A percentile compares a stretch with the other conserved stretches of the same genome.
Conservation (phyloP, 345 rosid genomes). For the Psidium guajava region DNA sequence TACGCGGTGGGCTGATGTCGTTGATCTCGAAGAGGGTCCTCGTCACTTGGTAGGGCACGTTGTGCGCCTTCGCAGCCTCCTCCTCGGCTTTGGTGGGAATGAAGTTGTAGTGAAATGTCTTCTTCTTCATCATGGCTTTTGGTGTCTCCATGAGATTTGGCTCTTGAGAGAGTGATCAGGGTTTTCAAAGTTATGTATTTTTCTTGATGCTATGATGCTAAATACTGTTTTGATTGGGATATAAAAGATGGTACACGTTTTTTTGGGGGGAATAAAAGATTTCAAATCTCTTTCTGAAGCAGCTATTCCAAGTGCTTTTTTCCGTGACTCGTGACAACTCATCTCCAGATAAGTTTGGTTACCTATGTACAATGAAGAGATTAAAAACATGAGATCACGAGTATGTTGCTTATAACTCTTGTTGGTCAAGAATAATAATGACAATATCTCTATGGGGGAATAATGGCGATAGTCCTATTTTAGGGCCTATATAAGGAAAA, state of each 20-base stretch:
- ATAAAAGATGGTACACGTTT: not conserved
- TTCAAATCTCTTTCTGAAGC: not conserved
- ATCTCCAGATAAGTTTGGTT: not conserved
- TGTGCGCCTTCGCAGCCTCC: slow-evolving; percentile 7
- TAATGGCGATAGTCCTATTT: not conserved
- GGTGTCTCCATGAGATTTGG: not conserved
- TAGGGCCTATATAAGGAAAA: not conserved
- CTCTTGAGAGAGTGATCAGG: not conserved
- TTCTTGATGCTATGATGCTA: not conserved
- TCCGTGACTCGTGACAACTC: not conserved
- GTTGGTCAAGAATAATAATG: not conserved
- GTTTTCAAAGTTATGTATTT: not conserved
- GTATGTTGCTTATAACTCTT: not conserved
- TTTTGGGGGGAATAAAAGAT: not conserved
- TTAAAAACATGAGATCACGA: not conserved
- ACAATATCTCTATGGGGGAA: not conserved
- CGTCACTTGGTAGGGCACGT: not conserved
- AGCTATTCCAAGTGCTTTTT: not conserved
- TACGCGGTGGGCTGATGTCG: not conserved
- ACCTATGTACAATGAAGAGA: not conserved
- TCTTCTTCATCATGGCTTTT: slow-evolving; percentile 3
- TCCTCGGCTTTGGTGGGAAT: slow-evolving; percentile 21
- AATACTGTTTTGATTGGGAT: not conserved
- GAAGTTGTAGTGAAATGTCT: slow-evolving; percentile 16
- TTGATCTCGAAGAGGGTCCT: slow-evolving; percentile 15